phyloP scores from a whole-genome alignment of 257 asterid genomes.

The Solanum chmielewskii region DNA sequence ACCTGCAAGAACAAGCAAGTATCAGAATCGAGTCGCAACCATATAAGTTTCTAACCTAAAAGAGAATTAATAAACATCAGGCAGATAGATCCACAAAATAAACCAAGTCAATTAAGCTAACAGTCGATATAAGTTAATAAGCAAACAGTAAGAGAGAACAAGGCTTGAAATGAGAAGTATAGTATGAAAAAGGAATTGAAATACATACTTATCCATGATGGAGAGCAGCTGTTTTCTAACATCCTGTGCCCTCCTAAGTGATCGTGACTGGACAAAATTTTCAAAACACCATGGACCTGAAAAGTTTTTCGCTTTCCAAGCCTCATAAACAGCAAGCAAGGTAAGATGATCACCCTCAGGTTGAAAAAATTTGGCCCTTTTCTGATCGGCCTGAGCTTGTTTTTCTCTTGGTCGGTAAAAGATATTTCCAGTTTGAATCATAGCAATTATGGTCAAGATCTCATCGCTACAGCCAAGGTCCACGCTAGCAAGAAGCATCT shows the following conservation, averaged over 20 bases:
- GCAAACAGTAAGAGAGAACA: background rate
- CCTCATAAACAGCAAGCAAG: constrained; percentile 85
- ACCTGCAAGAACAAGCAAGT: constrained; percentile 23
- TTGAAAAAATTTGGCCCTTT: constrained; percentile 80
- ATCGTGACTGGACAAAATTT: constrained; percentile 79
- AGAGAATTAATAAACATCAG: background rate
- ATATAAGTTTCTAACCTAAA: background rate
- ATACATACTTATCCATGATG: constrained; percentile 76
- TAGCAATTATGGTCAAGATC: constrained; percentile 80
- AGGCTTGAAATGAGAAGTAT: background rate
- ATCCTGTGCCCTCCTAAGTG: constrained; percentile 85
- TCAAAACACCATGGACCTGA: constrained; percentile 95
- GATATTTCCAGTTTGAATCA: constrained; percentile 89
- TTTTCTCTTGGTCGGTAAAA: constrained; percentile 92
- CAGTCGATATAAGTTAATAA: background rate
- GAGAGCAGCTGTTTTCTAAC: constrained; percentile 83
- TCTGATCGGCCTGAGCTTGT: constrained; percentile 95
- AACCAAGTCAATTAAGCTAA: background rate
- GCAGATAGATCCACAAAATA: background rate
- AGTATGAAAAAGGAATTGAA: background rate
- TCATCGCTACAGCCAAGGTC: constrained; percentile 94
- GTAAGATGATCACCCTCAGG: constrained; percentile 95
- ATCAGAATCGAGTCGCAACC: background rate
- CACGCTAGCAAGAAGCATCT: constrained; percentile 91
- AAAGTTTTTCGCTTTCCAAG: constrained; percentile 90